Percentiles rank a stretch among this genome's conserved stretches.
These are phyloP conservation scores for Xylaria sp. DNA, from an alignment of 2,329 filamentous ascomycete species.

Conservation along the genomic window DNA sequence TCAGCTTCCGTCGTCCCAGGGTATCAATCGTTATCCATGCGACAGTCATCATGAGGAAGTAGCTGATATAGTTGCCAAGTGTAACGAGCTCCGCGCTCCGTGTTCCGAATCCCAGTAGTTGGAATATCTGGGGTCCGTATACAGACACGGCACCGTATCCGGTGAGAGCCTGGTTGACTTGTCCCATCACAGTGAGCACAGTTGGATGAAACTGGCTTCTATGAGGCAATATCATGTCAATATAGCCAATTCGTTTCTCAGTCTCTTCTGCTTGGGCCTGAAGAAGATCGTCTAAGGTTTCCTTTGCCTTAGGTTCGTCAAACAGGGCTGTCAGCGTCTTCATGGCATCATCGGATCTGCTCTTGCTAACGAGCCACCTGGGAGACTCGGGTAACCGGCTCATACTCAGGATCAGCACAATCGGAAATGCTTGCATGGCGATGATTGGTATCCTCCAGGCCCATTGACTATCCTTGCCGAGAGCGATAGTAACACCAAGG, in stretches of 20 bases:
- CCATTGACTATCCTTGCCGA: constrained; percentile 69
- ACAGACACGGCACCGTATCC: constrained; percentile 70
- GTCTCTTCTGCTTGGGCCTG: constrained; percentile 62
- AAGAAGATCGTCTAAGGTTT: constrained; percentile 61
- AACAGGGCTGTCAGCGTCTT: constrained; percentile 60
- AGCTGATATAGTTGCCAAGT: constrained; percentile 69
- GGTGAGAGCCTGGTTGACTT: constrained; percentile 69
- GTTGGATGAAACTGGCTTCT: constrained; percentile 70
- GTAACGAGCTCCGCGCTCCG: constrained; percentile 65
- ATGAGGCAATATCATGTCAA: constrained; percentile 66
- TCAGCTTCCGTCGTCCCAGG: constrained; percentile 63
- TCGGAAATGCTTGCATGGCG: constrained; percentile 68
- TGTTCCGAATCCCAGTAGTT: constrained; percentile 66
- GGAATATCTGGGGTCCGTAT: constrained; percentile 72
- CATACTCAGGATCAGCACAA: constrained; percentile 64
- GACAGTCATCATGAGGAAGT: constrained; percentile 70
- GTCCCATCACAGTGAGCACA: constrained; percentile 70
- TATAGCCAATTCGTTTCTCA: constrained; percentile 60
- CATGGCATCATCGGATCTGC: constrained; percentile 61
- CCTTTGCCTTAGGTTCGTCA: constrained; percentile 60
- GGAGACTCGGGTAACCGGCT: constrained; percentile 66
- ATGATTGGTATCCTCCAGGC: constrained; percentile 71
- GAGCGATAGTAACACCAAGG: constrained; percentile 60
- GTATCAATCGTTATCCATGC: constrained; percentile 70
- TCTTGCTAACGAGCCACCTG: constrained; percentile 66